phyloP scores from a whole-genome alignment of 2,329 filamentous ascomycete species.

The Bipolaris oryzae region DNA sequence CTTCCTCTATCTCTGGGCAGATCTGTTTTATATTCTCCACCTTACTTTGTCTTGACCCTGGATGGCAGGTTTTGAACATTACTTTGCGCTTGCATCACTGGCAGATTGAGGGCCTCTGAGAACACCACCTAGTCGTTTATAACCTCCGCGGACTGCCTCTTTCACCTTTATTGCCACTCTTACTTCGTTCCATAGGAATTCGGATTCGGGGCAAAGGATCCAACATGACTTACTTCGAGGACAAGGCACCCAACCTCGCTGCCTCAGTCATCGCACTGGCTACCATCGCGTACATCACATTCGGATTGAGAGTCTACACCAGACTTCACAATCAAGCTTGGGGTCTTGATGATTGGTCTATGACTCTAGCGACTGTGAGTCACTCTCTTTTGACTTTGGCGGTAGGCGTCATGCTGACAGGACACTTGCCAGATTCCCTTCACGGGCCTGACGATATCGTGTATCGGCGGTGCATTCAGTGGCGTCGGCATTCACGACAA shows the following conservation, averaged over 20 bases:
- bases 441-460: conserved; percentile 13
- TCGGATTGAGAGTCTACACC: conserved; percentile 13
- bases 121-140: not conserved
- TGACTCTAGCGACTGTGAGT: conserved; percentile 11
- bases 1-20: conserved; percentile 1
- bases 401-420: not conserved
- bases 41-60: not conserved
- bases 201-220: not conserved
- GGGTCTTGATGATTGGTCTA: conserved; percentile 14
- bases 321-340: conserved; percentile 14
- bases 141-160: not conserved
- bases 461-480: conserved; percentile 13
- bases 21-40: conserved; percentile 1
- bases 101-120: not conserved
- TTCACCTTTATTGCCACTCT: not conserved
- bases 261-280: conserved; percentile 10
- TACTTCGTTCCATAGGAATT: not conserved
- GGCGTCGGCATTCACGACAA: conserved; percentile 10
- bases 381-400: too few relatives aligned
- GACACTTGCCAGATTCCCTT: conserved; percentile 2
- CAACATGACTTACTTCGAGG: conserved; percentile 12
- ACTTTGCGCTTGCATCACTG: not conserved
- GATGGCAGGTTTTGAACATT: not conserved
- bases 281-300: conserved; percentile 8
- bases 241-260: conserved; percentile 12